Evolutionary conservation across 2,329 filamentous ascomycete species (phyloP).

Genomic region (Penicillium occitanis): DNA sequence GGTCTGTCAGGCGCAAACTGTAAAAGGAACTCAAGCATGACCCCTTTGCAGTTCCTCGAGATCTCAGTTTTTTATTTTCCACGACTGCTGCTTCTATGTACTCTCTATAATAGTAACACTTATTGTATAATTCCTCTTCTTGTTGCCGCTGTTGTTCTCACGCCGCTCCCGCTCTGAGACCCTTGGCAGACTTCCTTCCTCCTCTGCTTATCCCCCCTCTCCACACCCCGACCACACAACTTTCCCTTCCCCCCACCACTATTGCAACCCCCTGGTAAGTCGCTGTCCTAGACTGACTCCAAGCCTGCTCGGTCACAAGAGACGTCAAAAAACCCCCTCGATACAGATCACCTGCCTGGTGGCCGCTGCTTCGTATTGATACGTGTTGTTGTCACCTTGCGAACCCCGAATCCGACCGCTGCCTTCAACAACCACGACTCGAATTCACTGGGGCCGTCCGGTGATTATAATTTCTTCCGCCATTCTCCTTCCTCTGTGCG

Average conservation of each 20-base stretch:
- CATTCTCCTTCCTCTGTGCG: conserved; percentile 1
- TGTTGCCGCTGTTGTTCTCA: neutral
- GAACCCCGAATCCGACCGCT: neutral
- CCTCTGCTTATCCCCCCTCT: conserved; percentile 1
- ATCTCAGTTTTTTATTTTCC: neutral
- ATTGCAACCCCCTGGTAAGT: conserved; percentile 8
- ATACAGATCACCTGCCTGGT: neutral
- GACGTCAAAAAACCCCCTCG: neutral
- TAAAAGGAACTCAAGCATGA: no score
- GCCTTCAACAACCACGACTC: neutral
- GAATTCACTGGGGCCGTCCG: conserved; percentile 1
- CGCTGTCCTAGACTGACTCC: conserved; percentile 1
- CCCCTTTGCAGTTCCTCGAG: neutral
- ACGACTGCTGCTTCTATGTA: neutral
- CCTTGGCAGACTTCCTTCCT: conserved; percentile 1
- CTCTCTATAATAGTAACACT: neutral
- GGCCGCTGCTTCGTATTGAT: neutral
- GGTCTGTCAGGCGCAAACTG: neutral
- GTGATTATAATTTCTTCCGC: conserved; percentile 9
- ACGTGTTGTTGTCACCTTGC: neutral
- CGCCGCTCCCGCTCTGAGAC: conserved; percentile 5
- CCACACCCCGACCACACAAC: conserved; percentile 14
- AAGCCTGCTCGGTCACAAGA: conserved; percentile 5
- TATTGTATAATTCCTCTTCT: neutral
- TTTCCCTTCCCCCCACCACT: conserved; percentile 7